phyloP scores from a whole-genome alignment of 495 filamentous ascomycete species.

The Pyrenula aspistea region DNA sequence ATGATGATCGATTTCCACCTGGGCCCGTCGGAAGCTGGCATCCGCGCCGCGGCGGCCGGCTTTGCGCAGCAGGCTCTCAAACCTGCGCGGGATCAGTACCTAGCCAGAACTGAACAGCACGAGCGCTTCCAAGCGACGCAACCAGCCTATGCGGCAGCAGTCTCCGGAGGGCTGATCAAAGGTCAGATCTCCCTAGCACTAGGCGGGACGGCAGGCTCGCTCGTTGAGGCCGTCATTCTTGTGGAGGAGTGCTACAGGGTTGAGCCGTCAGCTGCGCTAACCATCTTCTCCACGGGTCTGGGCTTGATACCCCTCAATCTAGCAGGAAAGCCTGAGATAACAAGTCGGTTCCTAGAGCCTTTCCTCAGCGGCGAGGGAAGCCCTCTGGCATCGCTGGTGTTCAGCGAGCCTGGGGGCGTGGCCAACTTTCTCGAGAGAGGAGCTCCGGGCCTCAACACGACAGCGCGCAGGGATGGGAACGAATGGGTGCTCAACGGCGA shows the following conservation, averaged over 20 bases:
- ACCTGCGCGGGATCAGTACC: constrained; percentile 21
- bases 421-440: constrained; percentile 41
- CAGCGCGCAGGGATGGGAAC: constrained; percentile 33
- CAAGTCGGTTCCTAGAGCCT: constrained; percentile 28
- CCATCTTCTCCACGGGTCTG: constrained; percentile 38
- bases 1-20: constrained; percentile 30
- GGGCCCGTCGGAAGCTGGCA: constrained; percentile 16
- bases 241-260: constrained; percentile 40
- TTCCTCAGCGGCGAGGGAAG: constrained; percentile 32
- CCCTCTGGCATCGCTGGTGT: constrained; percentile 37
- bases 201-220: constrained; percentile 28
- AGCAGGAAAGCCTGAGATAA: constrained; percentile 23
- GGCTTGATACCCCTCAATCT: constrained; percentile 36
- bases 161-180: constrained; percentile 31
- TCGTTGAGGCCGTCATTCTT: constrained; percentile 35
- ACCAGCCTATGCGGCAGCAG: constrained; percentile 29
- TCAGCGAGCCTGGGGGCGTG: constrained; percentile 36
- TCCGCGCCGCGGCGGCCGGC: constrained; percentile 16
- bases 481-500: constrained; percentile 44
- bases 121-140: constrained; percentile 32
- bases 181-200: constrained; percentile 28
- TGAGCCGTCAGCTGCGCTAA: constrained; percentile 32
- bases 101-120: constrained; percentile 13
- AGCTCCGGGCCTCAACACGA: constrained; percentile 32
- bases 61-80: constrained; percentile 25